These are phyloP conservation scores for Dictyophora rubrovolvata DNA, from an alignment of 768 basidiomycete genomes.

Conservation along the genomic window DNA sequence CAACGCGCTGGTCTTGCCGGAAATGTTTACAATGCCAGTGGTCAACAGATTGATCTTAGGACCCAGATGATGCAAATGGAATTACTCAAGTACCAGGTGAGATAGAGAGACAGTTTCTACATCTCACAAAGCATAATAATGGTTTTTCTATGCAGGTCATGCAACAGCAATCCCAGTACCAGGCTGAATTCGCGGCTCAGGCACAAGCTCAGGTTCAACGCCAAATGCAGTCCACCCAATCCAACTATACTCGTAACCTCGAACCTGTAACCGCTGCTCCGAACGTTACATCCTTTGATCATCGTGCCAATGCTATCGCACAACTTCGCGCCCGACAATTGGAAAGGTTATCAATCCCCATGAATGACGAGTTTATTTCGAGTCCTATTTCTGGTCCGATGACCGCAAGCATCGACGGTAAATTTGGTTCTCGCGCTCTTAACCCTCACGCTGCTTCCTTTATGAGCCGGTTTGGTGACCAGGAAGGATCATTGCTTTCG, in stretches of 20 bases:
- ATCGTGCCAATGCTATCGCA: constrained; percentile 43
- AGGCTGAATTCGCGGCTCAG: constrained; percentile 59
- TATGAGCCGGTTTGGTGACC: constrained; percentile 23
- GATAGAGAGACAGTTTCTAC: constrained; percentile 13
- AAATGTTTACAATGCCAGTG: constrained; percentile 42
- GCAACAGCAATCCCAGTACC: constrained; percentile 62
- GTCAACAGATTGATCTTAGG: constrained; percentile 30
- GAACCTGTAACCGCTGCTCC: constrained; percentile 72
- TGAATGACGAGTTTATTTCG: constrained; percentile 24
- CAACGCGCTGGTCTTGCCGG: constrained; percentile 15
- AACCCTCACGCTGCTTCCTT: constrained; percentile 32
- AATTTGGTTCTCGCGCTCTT: constrained; percentile 55
- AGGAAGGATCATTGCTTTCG: constrained; percentile 17
- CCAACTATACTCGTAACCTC: constrained; percentile 41
- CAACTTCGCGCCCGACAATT: constrained; percentile 59
- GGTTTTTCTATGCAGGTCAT: constrained; percentile 34
- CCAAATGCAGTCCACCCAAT: constrained; percentile 32
- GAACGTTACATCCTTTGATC: constrained; percentile 50
- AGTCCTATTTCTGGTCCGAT: constrained; percentile 55
- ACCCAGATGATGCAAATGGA: constrained; percentile 73
- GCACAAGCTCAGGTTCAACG: constrained; percentile 45
- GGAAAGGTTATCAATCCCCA: constrained; percentile 47
- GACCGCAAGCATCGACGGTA: constrained; percentile 71
- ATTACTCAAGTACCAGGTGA: constrained; percentile 69
- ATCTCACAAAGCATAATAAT: constrained; percentile 4